Conservation (phyloP, 768 basidiomycete species). For the Mycena alexandri region DNA sequence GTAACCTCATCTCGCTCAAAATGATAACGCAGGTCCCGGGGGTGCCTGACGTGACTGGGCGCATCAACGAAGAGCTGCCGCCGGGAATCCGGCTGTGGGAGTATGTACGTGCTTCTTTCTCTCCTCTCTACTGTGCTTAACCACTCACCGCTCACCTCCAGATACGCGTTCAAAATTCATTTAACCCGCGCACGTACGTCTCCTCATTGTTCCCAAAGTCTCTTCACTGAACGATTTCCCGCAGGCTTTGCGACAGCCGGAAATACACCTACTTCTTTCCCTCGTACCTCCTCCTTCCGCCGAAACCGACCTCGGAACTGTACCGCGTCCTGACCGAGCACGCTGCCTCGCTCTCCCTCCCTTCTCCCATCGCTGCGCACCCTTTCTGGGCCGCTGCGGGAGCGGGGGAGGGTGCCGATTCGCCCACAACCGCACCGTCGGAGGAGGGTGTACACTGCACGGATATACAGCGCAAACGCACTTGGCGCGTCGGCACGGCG, state of each 20-base stretch:
- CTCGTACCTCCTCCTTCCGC: constrained; percentile 91
- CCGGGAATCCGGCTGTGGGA: constrained; percentile 95
- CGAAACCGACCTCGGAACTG: constrained; percentile 80
- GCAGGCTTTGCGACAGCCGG: constrained; percentile 91
- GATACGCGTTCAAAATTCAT: constrained; percentile 83
- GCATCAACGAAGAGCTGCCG: constrained; percentile 90
- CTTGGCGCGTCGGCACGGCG: constrained; percentile 72
- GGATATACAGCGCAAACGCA: constrained; percentile 73
- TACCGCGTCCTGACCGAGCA: constrained; percentile 57
- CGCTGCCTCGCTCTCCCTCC: constrained; percentile 43
- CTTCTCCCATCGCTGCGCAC: constrained; percentile 47
- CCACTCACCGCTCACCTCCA: constrained; percentile 39
- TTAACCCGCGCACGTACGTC: constrained; percentile 81
- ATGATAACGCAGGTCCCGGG: constrained; percentile 85
- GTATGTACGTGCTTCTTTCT: constrained; percentile 63
- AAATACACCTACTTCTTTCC: constrained; percentile 99
- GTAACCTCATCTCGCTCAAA: constrained; percentile 93
- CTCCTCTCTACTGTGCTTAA: background rate
- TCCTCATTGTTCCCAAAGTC: constrained; percentile 26
- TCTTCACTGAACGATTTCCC: constrained; percentile 15
- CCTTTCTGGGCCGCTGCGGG: constrained; percentile 71
- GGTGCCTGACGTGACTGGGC: constrained; percentile 73
- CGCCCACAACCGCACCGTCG: constrained; percentile 47
- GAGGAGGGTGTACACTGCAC: constrained; percentile 58
- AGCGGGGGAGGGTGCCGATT: constrained; percentile 6